These are phyloP conservation scores for Eucalyptus curtisii DNA, from an alignment of 345 rosid species.

Conservation along the genomic window DNA sequence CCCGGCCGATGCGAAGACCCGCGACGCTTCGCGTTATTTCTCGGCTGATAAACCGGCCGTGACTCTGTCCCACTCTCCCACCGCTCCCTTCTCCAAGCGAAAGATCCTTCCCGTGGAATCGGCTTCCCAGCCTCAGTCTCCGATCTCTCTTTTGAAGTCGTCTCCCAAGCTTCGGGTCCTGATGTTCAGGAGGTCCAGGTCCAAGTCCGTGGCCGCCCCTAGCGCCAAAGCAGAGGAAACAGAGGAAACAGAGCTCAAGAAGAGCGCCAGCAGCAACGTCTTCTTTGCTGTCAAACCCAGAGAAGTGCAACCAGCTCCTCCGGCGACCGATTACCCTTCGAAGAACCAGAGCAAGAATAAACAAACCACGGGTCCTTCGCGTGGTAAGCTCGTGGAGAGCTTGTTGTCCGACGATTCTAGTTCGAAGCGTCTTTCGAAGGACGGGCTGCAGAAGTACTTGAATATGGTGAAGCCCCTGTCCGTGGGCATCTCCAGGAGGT, in stretches of 20 bases:
- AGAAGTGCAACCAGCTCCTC: background rate
- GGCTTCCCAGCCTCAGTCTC: background rate
- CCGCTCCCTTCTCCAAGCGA: background rate
- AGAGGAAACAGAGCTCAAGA: background rate
- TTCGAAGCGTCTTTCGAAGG: constrained; percentile 1
- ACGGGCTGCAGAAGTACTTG: constrained; percentile 1
- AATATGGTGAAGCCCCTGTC: constrained; percentile 1
- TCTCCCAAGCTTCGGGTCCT: background rate
- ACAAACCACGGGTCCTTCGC: background rate
- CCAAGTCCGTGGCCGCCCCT: background rate
- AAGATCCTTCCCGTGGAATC: background rate
- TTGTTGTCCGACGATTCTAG: background rate
- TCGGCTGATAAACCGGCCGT: background rate
- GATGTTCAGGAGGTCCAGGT: background rate
- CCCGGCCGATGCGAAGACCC: background rate
- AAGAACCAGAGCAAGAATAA: background rate
- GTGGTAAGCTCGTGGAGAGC: background rate
- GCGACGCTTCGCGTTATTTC: background rate
- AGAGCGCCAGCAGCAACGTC: background rate
- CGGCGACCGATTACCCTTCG: background rate
- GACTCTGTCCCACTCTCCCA: background rate
- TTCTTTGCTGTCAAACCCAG: background rate
- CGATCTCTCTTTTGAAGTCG: background rate
- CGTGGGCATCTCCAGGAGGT: constrained; percentile 25
- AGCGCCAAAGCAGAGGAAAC: background rate